These are phyloP conservation scores for Clitopilus hobsonii DNA, from an alignment of 768 basidiomycete genomes.

Conservation along the genomic window DNA sequence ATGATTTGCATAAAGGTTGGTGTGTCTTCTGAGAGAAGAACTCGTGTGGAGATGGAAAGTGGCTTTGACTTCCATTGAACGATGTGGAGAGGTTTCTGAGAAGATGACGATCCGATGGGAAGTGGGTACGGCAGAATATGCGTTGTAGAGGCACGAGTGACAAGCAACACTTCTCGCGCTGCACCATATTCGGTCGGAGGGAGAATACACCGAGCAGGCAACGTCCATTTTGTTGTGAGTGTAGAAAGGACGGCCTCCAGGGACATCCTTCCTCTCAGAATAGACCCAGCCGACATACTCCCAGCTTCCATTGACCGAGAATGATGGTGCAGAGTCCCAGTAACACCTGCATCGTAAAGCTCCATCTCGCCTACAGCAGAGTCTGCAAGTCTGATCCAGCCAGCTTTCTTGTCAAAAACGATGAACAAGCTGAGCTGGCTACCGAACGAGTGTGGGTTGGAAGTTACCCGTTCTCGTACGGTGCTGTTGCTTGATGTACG, in stretches of 20 bases:
- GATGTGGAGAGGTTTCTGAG: slow-evolving; percentile 45
- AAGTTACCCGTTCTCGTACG: slow-evolving; percentile 22
- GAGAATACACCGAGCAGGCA: slow-evolving; percentile 43
- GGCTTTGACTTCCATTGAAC: slow-evolving; percentile 59
- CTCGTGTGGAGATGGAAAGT: slow-evolving; percentile 46
- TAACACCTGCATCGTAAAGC: slow-evolving; percentile 40
- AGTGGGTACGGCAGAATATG: slow-evolving; percentile 68
- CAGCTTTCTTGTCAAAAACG: slow-evolving; percentile 83
- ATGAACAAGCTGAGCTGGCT: slow-evolving; percentile 78
- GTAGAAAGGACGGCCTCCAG: slow-evolving; percentile 11
- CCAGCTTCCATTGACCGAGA: slow-evolving; percentile 5
- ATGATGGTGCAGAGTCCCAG: slow-evolving; percentile 19
- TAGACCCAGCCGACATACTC: slow-evolving; percentile 14
- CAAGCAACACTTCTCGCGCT: slow-evolving; percentile 46
- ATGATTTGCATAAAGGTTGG: slow-evolving; percentile 61
- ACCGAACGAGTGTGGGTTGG: slow-evolving; percentile 43
- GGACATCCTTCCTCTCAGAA: slow-evolving; percentile 35
- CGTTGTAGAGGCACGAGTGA: slow-evolving; percentile 67
- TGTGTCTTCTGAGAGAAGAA: slow-evolving; percentile 25
- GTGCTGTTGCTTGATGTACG: slow-evolving; percentile 38
- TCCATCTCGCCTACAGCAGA: slow-evolving; percentile 79
- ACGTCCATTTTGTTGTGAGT: slow-evolving; percentile 43
- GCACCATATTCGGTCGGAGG: slow-evolving; percentile 26
- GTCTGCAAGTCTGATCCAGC: slow-evolving; percentile 77
- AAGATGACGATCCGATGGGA: slow-evolving; percentile 41